These are phyloP conservation scores for Chlorophyllum brunneum DNA, from an alignment of 768 basidiomycete species.

Conservation along the genomic window DNA sequence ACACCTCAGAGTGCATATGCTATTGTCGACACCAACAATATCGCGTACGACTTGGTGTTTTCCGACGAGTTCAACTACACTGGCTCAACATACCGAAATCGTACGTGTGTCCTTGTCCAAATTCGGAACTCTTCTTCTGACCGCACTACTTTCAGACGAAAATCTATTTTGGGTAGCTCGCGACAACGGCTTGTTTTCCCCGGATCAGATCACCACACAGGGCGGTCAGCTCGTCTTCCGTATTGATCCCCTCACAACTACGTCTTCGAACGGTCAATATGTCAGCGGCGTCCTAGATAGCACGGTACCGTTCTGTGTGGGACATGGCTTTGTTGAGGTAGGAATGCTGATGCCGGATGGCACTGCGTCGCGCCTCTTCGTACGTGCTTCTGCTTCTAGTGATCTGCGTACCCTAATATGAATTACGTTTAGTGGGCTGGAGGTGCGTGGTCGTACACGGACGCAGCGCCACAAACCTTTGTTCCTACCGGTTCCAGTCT, in stretches of 20 bases:
- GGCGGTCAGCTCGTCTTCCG: constrained; percentile 66
- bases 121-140: neutral
- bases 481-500: constrained; percentile 2
- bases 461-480: neutral
- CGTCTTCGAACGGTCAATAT: constrained; percentile 10
- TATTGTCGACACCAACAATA: constrained; percentile 68
- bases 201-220: constrained; percentile 58
- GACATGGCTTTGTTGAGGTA: constrained; percentile 21
- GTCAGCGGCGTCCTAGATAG: constrained; percentile 13
- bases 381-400: neutral
- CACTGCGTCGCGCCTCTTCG: neutral
- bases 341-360: constrained; percentile 5
- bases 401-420: neutral
- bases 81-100: constrained; percentile 54
- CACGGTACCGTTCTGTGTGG: constrained; percentile 15
- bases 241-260: constrained; percentile 44
- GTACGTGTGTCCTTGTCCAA: neutral
- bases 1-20: constrained; percentile 60
- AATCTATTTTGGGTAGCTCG: constrained; percentile 69
- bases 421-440: constrained; percentile 9
- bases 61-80: constrained; percentile 76
- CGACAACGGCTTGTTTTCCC: constrained; percentile 76
- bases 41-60: constrained; percentile 66
- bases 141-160: constrained; percentile 30
- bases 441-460: constrained; percentile 1